Conservation (phyloP, 2,329 filamentous ascomycete genomes). For the Aquanectria penicillioides region DNA sequence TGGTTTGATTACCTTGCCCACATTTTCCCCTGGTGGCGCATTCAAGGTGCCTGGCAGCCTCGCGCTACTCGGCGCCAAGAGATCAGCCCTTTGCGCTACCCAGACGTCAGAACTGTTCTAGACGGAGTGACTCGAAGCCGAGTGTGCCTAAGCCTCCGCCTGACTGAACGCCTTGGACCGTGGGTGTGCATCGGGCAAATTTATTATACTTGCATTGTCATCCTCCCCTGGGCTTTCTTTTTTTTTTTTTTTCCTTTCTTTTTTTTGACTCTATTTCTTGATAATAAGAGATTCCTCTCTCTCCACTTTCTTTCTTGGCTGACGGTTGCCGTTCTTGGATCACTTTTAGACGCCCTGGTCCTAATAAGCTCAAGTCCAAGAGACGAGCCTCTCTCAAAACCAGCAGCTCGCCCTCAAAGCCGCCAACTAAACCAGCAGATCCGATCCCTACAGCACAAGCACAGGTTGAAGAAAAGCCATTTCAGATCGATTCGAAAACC, state of each 20-base stretch:
- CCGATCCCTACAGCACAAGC: neutral
- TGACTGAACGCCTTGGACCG: constrained; percentile 11
- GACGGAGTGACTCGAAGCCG: constrained; percentile 33
- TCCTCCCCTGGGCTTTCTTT: neutral
- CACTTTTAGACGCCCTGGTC: constrained; percentile 33
- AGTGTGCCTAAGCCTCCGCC: constrained; percentile 34
- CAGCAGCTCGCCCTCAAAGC: too few species aligned
- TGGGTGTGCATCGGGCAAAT: constrained; percentile 14
- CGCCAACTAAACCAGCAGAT: constrained; percentile 22
- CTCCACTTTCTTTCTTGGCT: constrained; percentile 15
- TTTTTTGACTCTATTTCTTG: neutral
- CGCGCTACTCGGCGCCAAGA: constrained; percentile 34
- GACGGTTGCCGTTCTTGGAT: constrained; percentile 15
- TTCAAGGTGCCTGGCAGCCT: constrained; percentile 35
- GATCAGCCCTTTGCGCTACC: constrained; percentile 24
- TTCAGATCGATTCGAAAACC: constrained; percentile 24
- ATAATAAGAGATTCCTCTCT: neutral
- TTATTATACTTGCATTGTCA: constrained; percentile 21
- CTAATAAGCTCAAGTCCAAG: constrained; percentile 41
- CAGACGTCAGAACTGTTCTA: constrained; percentile 39
- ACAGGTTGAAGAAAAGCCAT: constrained; percentile 12
- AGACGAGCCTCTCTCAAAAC: constrained; percentile 32
- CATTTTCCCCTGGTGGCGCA: constrained; percentile 42
- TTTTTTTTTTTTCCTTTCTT: constrained; percentile 13
- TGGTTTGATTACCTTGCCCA: constrained; percentile 41